phyloP scores from a whole-genome alignment of 148 eudicot species.

The Vaccinium vitisidaea region DNA sequence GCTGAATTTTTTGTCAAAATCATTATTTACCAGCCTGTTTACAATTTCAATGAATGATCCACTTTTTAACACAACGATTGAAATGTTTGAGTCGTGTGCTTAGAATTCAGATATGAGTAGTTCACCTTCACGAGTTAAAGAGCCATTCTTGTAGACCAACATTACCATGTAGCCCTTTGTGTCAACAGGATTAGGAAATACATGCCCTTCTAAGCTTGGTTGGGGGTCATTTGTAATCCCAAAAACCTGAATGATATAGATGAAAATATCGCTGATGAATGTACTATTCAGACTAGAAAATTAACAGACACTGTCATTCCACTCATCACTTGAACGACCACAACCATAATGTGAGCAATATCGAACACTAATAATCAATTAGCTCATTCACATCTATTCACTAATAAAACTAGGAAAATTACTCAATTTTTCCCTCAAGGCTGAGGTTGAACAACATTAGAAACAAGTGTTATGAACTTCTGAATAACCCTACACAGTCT shows the following conservation, averaged over 20 bases:
- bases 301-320: neutral
- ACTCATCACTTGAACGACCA: neutral
- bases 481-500: neutral
- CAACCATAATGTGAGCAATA: neutral
- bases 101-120: neutral
- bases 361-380: neutral
- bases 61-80: neutral
- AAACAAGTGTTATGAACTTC: neutral
- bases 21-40: neutral
- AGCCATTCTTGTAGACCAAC: conserved; percentile 90
- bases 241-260: conserved; percentile 54
- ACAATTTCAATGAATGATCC: neutral
- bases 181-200: conserved; percentile 90
- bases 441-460: neutral
- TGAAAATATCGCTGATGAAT: neutral
- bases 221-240: conserved; percentile 75
- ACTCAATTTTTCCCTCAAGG: neutral
- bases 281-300: neutral
- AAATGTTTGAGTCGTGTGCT: neutral
- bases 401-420: neutral
- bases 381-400: neutral
- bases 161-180: conserved; percentile 86
- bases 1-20: neutral
- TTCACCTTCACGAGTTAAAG: conserved; percentile 90
- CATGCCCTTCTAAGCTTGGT: conserved; percentile 84